Conservation (phyloP, 345 rosid species). For the Gossypioides kirkii region DNA sequence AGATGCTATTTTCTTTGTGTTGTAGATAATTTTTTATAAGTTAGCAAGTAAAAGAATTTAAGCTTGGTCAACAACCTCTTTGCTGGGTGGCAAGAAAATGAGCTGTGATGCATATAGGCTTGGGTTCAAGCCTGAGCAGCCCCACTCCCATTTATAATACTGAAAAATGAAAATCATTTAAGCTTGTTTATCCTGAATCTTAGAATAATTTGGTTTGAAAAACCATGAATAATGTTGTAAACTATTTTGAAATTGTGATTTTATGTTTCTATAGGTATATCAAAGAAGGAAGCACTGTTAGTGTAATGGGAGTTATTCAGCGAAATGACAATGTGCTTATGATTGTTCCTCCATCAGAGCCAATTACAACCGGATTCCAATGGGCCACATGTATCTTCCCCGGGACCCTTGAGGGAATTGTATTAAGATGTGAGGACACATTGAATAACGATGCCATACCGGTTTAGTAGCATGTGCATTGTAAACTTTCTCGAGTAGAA, state of each 20-base stretch:
- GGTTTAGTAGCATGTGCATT: conserved; percentile 37
- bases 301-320: conserved; percentile 92
- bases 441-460: conserved; percentile 73
- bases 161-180: neutral
- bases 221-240: neutral
- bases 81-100: neutral
- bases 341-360: conserved; percentile 82
- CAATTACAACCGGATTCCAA: conserved; percentile 82
- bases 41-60: neutral
- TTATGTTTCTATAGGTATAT: conserved; percentile 49
- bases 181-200: neutral
- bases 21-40: neutral
- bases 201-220: neutral
- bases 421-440: conserved; percentile 91
- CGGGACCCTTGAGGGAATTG: conserved; percentile 61
- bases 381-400: conserved; percentile 57
- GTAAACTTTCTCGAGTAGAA: neutral
- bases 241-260: neutral
- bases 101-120: neutral
- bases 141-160: neutral
- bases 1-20: neutral
- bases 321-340: conserved; percentile 90
- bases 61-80: neutral
- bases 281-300: conserved; percentile 25
- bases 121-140: neutral